Evolutionary conservation across 768 basidiomycete genomes (phyloP), one percentile per base, ranked within the genome.

Genomic region (Pleurotus djamor): DNA sequence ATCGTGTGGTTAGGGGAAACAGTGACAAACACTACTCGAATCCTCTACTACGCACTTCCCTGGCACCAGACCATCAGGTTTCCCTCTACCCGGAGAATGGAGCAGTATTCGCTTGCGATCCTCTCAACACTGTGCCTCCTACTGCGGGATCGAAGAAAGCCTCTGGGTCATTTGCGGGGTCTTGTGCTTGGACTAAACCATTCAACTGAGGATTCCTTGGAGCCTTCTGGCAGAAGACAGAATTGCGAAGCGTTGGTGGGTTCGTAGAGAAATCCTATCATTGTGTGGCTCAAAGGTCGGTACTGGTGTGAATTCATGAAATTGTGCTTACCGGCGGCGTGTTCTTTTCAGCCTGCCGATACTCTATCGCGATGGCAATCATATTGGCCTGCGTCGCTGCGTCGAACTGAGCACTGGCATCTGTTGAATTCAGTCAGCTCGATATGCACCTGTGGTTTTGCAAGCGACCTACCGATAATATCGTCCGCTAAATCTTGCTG

Each of bases 281-380:
- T 43, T 43, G 16, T 51, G 14, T 7, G 34, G 21, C 34, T 7
- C n/a, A 14, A 51, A 12, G 34, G 34, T 51, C 14, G 14, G 34
- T 32, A 28, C 14, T 28, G 21, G n/a, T 5, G 21, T 8, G n/a
- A 13, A 17, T 34, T 32, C 28, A 8, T 28, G 32, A 32, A 14
- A 33, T n/a, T 9, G 9, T 43, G 41, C 49, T n/a, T 33, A 51
- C 49, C 14, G 83, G 83, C 64, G 81, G 82, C 0, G 83, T 84
- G 67, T 86, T 85, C 75, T 84, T 86, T 72, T 85, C 84, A 0
- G 68, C 75, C 61, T 83, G 79, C 48, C 83, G 80, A 65, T 83
- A 83, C 65, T 82, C 78, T 10, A 75, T 61, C 13, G 83, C 84
- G 48, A 84, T 69, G 9, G 75, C 72, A 59, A 85, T 75, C 82